A percentile compares a stretch with the other conserved stretches of the same genome.
phyloP scores from a whole-genome alignment of 352 stramenopile genomes.

The Phytopythium mirpurense region DNA sequence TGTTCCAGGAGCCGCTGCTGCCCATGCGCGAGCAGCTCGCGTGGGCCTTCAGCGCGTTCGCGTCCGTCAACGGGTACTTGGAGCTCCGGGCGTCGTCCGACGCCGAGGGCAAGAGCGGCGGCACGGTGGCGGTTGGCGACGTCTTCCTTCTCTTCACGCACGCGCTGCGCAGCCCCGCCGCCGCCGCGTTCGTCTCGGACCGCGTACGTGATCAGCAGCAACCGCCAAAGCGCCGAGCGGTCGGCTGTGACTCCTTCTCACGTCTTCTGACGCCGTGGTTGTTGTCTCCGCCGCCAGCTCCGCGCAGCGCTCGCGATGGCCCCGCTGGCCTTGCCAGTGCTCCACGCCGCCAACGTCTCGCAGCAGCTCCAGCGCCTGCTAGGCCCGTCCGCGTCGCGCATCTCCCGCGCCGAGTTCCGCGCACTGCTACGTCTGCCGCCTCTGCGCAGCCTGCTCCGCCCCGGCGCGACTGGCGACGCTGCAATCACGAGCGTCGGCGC shows the following conservation, averaged over 20 bases:
- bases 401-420: conserved; percentile 41
- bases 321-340: conserved; percentile 2
- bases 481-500: background rate
- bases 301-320: conserved; percentile 38
- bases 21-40: conserved; percentile 43
- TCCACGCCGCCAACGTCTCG: conserved; percentile 14
- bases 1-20: conserved; percentile 57
- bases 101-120: too few species aligned
- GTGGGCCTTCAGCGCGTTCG: conserved; percentile 57
- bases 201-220: too few species aligned
- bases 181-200: conserved; percentile 44
- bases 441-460: conserved; percentile 35
- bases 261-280: background rate
- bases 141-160: conserved; percentile 52
- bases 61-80: conserved; percentile 38
- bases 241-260: too few species aligned
- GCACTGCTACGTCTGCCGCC: conserved; percentile 35
- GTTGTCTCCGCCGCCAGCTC: conserved; percentile 20
- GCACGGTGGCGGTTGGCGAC: conserved; percentile 25
- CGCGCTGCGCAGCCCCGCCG: conserved; percentile 37
- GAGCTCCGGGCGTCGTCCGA: conserved; percentile 16
- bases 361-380: conserved; percentile 16
- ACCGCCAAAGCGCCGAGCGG: too few species aligned
- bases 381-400: conserved; percentile 23
- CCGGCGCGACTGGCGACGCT: conserved; percentile 13